phyloP scores from a whole-genome alignment of 2,329 filamentous ascomycete genomes.

The Calonectria pauciramosa region DNA sequence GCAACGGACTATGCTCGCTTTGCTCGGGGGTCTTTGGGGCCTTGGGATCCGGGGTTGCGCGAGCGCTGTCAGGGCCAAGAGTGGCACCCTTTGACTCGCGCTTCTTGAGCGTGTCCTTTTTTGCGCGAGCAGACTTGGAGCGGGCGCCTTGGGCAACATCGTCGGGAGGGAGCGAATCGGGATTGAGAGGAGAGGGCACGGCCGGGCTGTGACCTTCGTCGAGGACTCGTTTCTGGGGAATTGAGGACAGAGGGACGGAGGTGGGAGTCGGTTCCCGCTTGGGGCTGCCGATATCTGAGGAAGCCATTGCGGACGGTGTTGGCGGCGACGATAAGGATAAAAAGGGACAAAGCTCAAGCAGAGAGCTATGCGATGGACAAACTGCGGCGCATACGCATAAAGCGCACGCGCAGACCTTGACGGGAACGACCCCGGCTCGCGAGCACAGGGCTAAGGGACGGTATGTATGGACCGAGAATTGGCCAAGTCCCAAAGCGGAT shows the following conservation, averaged over 20 bases:
- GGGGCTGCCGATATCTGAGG: constrained; percentile 52
- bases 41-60: constrained; percentile 71
- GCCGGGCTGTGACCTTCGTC: constrained; percentile 80
- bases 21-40: constrained; percentile 53
- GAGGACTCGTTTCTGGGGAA: constrained; percentile 75
- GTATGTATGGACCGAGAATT: constrained; percentile 7
- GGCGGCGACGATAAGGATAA: constrained; percentile 7
- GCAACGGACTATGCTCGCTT: constrained; percentile 65
- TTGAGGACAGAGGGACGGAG: constrained; percentile 57
- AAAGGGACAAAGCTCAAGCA: background rate
- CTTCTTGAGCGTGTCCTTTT: constrained; percentile 79
- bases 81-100: constrained; percentile 70
- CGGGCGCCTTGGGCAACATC: constrained; percentile 57
- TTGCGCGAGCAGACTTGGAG: constrained; percentile 62
- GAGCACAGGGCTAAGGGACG: background rate
- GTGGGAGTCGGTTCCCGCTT: constrained; percentile 59
- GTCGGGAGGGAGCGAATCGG: constrained; percentile 59
- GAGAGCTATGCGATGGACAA: background rate
- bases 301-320: constrained; percentile 46
- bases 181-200: constrained; percentile 82
- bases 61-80: constrained; percentile 61
- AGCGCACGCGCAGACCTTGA: background rate
- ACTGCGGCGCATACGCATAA: background rate
- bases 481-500: constrained; percentile 2
- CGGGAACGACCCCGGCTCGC: background rate